Base-by-base conservation (phyloP, 495 filamentous ascomycete species). In the Trypethelium eluteriae region DNA sequence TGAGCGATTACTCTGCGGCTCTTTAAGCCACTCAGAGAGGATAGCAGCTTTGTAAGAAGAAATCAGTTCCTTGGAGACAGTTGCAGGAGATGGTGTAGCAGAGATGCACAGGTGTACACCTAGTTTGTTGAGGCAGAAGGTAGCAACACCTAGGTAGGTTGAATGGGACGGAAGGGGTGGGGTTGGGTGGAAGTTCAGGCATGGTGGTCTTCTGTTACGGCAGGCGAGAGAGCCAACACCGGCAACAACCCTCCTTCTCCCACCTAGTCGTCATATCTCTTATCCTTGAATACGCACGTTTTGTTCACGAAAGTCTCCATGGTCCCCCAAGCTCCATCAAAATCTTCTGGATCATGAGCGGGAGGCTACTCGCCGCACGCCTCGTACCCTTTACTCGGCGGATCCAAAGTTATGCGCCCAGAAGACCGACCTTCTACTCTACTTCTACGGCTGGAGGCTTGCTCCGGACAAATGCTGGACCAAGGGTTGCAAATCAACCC, bases 351-450 rank as follows among this genome's bases (percentile, higher is more conserved):
- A 83, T 72, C 75, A 93, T 93, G 90, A 93, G 89, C 81, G 89
- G 88, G 80, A 88, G 89, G 82, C 85, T 93, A 63, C 81, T 91
- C 80, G 85, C 87, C 76, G 84, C 87, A 69, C n/a, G 53, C 5
- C 85, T 88, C 66, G 81, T 84, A 76, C 85, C 87, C 77, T 78
- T 85, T 65, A 77, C 85, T 77, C 85, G 86, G 74, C 83, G 83
- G 11, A 50, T 62, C 73, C 78, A 74, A 68, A 67, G 75, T 25
- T 79, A 80, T 72, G 79, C 85, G 70, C 79, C 86, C 69, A 89
- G 89, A 72, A 88, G 88, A 72, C 81, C 86, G 74, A 79, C 86
- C 67, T 82, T 85, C 70, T 83, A 85, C 69, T 77, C 85, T 46
- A 82, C 82, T 38, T 76, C 79, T 38, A 81, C 79, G 62, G 85